Percentiles rank a stretch among this genome's conserved stretches.
These are phyloP conservation scores for Lepraria neglecta DNA, from an alignment of 495 filamentous ascomycete genomes.

Conservation along the genomic window DNA sequence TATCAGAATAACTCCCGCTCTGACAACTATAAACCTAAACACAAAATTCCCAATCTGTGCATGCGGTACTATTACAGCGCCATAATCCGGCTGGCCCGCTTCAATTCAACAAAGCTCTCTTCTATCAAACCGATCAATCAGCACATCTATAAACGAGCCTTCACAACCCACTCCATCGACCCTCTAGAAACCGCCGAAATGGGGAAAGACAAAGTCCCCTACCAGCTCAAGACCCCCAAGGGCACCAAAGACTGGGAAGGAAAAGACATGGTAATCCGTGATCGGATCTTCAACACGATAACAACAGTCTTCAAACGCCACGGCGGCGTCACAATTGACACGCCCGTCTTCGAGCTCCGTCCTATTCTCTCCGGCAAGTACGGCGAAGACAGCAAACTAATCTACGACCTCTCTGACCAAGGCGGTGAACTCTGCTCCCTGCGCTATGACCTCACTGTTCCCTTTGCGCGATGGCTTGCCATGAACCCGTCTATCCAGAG, in stretches of 20 bases:
- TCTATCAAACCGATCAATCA: background rate
- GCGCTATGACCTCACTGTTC: slow-evolving; percentile 89
- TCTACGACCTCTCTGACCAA: slow-evolving; percentile 82
- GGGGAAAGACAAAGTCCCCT: slow-evolving; percentile 34
- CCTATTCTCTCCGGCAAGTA: slow-evolving; percentile 83
- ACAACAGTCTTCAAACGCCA: slow-evolving; percentile 83
- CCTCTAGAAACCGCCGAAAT: slow-evolving; percentile 22
- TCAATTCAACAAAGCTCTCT: background rate
- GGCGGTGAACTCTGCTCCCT: slow-evolving; percentile 79
- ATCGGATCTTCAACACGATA: slow-evolving; percentile 78
- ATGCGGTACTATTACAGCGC: slow-evolving; percentile 17
- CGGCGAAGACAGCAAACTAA: slow-evolving; percentile 85
- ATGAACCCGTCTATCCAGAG: slow-evolving; percentile 68
- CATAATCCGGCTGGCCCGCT: slow-evolving; percentile 17
- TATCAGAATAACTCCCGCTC: slow-evolving; percentile 15
- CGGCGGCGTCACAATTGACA: slow-evolving; percentile 80
- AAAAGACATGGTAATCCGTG: slow-evolving; percentile 67
- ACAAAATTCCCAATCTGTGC: slow-evolving; percentile 14
- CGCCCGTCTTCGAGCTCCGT: slow-evolving; percentile 71
- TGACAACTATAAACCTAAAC: background rate
- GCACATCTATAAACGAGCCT: background rate
- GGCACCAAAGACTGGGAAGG: slow-evolving; percentile 54
- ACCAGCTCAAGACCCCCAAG: slow-evolving; percentile 47
- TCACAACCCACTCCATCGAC: background rate
- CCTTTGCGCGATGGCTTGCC: slow-evolving; percentile 79